These are phyloP conservation scores for Byssoonygena ceratinophila DNA, from an alignment of 2,329 filamentous ascomycete genomes.

Conservation along the genomic window DNA sequence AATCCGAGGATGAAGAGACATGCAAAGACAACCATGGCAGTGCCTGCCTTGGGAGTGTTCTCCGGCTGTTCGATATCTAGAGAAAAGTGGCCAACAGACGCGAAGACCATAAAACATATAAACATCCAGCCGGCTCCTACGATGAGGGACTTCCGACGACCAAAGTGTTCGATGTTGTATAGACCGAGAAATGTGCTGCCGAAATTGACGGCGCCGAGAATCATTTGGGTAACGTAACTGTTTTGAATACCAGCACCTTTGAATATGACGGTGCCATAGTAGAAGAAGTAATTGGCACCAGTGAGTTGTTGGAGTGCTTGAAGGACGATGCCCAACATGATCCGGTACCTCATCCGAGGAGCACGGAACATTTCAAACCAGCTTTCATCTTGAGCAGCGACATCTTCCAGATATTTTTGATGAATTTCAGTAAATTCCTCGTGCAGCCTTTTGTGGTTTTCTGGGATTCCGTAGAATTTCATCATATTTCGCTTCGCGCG, in stretches of 20 bases:
- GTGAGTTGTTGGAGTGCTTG: conserved; percentile 42
- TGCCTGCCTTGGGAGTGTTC: conserved; percentile 42
- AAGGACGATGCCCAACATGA: conserved; percentile 36
- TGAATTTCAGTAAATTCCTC: conserved; percentile 50
- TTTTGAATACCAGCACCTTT: conserved; percentile 55
- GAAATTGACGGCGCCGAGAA: conserved; percentile 59
- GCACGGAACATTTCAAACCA: conserved; percentile 40
- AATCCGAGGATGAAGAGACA: conserved; percentile 67
- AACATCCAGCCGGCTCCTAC: conserved; percentile 59
- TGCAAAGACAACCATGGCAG: conserved; percentile 60
- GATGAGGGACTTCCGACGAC: conserved; percentile 58
- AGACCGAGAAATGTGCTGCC: conserved; percentile 56
- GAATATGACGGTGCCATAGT: conserved; percentile 53
- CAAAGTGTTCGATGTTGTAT: conserved; percentile 59
- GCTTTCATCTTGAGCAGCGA: conserved; percentile 30
- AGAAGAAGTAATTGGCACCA: conserved; percentile 43
- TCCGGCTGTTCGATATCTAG: conserved; percentile 33
- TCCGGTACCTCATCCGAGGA: conserved; percentile 40
- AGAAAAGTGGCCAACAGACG: conserved; percentile 45
- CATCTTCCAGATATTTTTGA: conserved; percentile 48
- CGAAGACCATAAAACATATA: conserved; percentile 51
- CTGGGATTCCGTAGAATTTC: conserved; percentile 45
- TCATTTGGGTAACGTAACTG: conserved; percentile 57
- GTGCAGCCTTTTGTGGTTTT: conserved; percentile 46
- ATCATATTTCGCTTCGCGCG: conserved; percentile 44